Evolutionary conservation across 208 protist genomes (phyloP).

Genomic region (Trypanosomatidae sp.): DNA sequence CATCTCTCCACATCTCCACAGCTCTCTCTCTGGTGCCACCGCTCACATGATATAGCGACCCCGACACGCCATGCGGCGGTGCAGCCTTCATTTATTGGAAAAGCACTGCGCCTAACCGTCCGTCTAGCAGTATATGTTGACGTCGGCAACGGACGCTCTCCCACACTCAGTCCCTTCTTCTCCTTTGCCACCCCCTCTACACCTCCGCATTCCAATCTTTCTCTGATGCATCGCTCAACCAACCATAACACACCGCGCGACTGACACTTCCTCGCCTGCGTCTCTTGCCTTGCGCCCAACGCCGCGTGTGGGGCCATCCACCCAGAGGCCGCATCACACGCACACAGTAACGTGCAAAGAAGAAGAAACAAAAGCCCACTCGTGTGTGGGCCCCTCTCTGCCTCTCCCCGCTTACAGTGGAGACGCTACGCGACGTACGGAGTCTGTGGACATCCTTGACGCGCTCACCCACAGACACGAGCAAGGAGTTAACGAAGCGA

Average conservation of each 20-base stretch:
- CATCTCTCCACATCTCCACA: not conserved
- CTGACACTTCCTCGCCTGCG: not conserved
- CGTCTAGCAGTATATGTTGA: not conserved
- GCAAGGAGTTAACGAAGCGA: not conserved
- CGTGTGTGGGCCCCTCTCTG: not conserved
- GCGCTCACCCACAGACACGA: not conserved
- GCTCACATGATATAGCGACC: not conserved
- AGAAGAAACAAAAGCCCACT: not conserved
- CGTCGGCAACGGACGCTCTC: not conserved
- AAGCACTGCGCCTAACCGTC: not conserved
- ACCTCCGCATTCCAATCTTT: not conserved
- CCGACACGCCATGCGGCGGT: not conserved
- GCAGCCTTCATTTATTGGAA: not conserved
- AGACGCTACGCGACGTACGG: not conserved
- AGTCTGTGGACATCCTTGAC: not conserved
- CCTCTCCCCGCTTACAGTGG: not conserved
- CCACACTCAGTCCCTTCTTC: not conserved
- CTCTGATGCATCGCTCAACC: not conserved
- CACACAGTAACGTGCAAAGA: not conserved
- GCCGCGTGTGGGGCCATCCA: not conserved
- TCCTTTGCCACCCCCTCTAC: not conserved
- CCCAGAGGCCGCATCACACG: not conserved
- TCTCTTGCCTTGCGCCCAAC: not conserved
- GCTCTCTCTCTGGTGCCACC: not conserved
- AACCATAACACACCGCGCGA: not conserved